phyloP scores from a whole-genome alignment of 2,329 filamentous ascomycete species.

The Ceratocystis harringtonii region DNA sequence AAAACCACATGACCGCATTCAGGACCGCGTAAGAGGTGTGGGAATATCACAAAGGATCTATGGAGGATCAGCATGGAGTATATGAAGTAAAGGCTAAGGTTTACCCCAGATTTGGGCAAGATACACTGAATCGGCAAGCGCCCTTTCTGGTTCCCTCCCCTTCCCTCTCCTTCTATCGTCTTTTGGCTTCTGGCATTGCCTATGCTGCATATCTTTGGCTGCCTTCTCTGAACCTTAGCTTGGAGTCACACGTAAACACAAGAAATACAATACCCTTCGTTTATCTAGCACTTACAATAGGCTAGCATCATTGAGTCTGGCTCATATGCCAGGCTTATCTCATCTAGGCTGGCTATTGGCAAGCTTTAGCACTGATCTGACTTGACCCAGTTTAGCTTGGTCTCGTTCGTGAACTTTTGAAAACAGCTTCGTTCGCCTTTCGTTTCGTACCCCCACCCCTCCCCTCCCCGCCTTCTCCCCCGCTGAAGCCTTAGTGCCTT shows the following conservation, averaged over 20 bases:
- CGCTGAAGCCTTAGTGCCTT: neutral
- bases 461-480: neutral
- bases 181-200: neutral
- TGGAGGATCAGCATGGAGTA: neutral
- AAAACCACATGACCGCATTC: conserved; percentile 13
- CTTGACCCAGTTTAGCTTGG: neutral
- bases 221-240: too few relatives aligned
- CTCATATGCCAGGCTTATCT: neutral
- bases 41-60: neutral
- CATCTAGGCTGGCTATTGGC: neutral
- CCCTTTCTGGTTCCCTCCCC: neutral
- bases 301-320: neutral
- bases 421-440: neutral
- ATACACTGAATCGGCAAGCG: neutral
- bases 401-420: neutral
- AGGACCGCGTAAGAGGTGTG: conserved; percentile 8
- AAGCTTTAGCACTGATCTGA: neutral
- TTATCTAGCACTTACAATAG: too few relatives aligned
- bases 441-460: neutral
- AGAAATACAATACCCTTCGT: too few relatives aligned
- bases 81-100: neutral
- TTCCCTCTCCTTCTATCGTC: too few relatives aligned
- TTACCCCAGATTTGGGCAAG: conserved; percentile 5
- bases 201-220: neutral
- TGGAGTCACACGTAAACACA: too few relatives aligned